Evolutionary conservation across 2,329 filamentous ascomycete species (phyloP), one percentile per base, ranked within the genome.

Genomic region (Cytospora piceicola): DNA sequence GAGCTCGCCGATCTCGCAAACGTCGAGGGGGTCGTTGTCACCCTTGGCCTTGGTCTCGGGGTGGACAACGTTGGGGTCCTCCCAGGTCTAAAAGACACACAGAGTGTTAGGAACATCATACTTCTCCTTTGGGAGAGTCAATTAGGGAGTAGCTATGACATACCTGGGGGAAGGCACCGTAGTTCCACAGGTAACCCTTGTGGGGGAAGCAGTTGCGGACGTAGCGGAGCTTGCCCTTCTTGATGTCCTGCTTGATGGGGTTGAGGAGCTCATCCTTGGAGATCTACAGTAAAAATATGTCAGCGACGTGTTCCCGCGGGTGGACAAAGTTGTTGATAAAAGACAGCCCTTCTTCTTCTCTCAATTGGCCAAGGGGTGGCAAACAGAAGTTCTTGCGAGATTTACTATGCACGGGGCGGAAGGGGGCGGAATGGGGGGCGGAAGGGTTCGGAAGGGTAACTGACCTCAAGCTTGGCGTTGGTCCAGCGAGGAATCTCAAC

Each of bases 151-250:
- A 36, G 29, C 20, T 15, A 29, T 65, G 69, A 68, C 85, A 77
- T 86, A 95, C 93, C 86, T 95, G 93, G 75, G 95, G 95, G 90
- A 99, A 98, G 81, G 94, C 94, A 84, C 95, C 95, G 83, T 99
- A 99, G 89, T 99, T 99, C 95, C 95, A 99, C 75, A 99, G 92
- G 83, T 99, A 99, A 73, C 95, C 95, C 89, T 99, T 98, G 91
- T 99, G 95, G 75, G 95, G 95, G 88, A 99, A 99, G 90, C 95
- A 99, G 90, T 99, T 99, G 84, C 95, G 93, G 79, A 99, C 95
- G 80, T 90, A 99, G 77, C 95, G 92, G 76, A 98, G 93, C 88
- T 97, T 98, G 88, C 94, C 95, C 88, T 99, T 98, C 91, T 99
- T 98, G 81, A 89, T 88, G 80, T 99, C 95, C 86, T 99, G 95